Conservation (phyloP, 345 rosid genomes). For the Pelargonium nanum region DNA sequence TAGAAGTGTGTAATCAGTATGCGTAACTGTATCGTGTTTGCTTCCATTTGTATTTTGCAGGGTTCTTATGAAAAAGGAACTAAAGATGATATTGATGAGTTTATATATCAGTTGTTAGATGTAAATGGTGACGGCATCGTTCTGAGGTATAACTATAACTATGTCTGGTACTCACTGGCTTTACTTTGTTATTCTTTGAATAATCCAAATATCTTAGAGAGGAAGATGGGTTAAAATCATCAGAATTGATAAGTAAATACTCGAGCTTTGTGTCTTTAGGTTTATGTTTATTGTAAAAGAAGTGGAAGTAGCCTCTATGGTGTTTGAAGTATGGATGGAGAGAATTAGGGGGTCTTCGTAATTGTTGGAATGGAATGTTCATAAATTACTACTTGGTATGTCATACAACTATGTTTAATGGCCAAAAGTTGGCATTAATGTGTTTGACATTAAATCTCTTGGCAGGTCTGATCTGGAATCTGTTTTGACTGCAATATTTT, state of each 20-base stretch:
- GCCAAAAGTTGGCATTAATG: conserved; percentile 9
- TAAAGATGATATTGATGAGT: conserved; percentile 71
- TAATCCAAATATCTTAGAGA: background rate
- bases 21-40: background rate
- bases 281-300: background rate
- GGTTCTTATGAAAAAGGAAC: conserved; percentile 79
- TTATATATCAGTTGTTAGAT: conserved; percentile 59
- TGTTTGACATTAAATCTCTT: conserved; percentile 8
- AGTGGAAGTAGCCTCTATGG: background rate
- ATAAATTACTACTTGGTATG: too few relatives aligned
- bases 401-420: too few relatives aligned
- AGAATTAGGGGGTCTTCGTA: background rate
- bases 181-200: background rate
- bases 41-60: conserved; percentile 23
- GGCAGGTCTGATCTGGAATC: conserved; percentile 71
- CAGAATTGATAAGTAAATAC: background rate
- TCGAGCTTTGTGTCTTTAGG: background rate
- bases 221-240: background rate
- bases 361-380: background rate
- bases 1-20: background rate
- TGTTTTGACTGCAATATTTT: conserved; percentile 33
- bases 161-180: background rate
- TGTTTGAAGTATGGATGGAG: background rate
- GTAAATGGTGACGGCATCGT: conserved; percentile 47
- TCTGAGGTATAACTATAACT: conserved; percentile 34